Percentiles rank a stretch among this genome's conserved stretches.
Evolutionary conservation across 306 rosid species (phyloP).

Genomic region (Sechiopsis laciniata): DNA sequence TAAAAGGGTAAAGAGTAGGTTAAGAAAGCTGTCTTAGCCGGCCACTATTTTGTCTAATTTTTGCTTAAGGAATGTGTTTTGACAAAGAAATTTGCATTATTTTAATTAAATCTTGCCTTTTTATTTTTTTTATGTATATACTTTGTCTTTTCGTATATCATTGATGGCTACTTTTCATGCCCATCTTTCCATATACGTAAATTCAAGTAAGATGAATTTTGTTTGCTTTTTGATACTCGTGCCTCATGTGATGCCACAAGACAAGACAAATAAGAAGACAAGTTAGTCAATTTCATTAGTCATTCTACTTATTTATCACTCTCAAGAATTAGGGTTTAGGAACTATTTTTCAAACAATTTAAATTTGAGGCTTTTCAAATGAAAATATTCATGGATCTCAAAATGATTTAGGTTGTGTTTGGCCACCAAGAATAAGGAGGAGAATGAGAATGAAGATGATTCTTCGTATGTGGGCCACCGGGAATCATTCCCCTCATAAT

Average conservation of each 20-base stretch:
- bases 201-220: constrained; percentile 27
- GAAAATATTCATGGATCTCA: background rate
- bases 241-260: constrained; percentile 35
- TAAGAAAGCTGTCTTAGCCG: constrained; percentile 88
- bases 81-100: constrained; percentile 34
- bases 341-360: background rate
- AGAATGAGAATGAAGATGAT: too few species aligned
- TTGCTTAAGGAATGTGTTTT: constrained; percentile 36
- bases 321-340: background rate
- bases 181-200: constrained; percentile 28
- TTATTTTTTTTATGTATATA: background rate
- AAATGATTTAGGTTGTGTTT: too few species aligned
- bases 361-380: background rate
- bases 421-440: too few species aligned
- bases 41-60: constrained; percentile 70
- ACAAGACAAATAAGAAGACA: constrained; percentile 33
- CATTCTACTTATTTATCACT: background rate
- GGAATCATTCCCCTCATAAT: too few species aligned
- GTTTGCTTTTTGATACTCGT: constrained; percentile 27
- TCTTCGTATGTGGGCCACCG: too few species aligned
- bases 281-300: constrained; percentile 20
- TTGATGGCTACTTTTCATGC: constrained; percentile 36
- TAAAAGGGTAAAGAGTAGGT: constrained; percentile 48
- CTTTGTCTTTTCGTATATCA: constrained; percentile 29
- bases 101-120: constrained; percentile 35